Percentiles rank a stretch among this genome's conserved stretches.
phyloP scores from a whole-genome alignment of 23 red algal species.

The Gracilaria gracilis region DNA sequence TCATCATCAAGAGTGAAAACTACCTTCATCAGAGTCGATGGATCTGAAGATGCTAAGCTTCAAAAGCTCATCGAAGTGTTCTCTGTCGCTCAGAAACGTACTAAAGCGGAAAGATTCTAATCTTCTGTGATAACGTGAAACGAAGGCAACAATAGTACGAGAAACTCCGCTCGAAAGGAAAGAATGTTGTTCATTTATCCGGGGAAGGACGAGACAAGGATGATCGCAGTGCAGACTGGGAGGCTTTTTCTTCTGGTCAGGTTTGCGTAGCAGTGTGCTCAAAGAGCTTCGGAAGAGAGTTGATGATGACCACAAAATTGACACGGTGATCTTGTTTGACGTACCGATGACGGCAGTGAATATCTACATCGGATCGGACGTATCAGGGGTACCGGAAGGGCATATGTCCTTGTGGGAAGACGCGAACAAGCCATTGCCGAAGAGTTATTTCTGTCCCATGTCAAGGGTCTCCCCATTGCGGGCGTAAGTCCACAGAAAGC shows the following conservation, averaged over 20 bases:
- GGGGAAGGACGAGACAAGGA: not conserved
- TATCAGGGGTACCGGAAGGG: conserved; percentile 58
- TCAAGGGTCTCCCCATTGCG: conserved; percentile 39
- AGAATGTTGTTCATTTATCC: conserved; percentile 18
- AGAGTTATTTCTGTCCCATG: conserved; percentile 63
- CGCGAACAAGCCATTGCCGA: conserved; percentile 49
- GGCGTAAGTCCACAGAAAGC: conserved; percentile 34
- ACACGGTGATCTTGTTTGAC: conserved; percentile 65
- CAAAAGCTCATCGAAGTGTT: conserved; percentile 38
- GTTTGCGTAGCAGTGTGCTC: conserved; percentile 70
- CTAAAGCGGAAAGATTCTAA: conserved; percentile 30
- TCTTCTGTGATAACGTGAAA: conserved; percentile 76
- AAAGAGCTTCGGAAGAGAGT: conserved; percentile 49
- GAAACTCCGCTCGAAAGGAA: not conserved
- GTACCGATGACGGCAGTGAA: conserved; percentile 70
- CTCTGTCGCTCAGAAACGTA: not conserved
- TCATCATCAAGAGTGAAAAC: conserved; percentile 14
- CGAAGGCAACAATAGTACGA: conserved; percentile 24
- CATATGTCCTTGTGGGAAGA: conserved; percentile 38
- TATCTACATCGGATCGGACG: conserved; percentile 86
- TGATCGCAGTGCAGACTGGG: conserved; percentile 37
- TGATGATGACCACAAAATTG: conserved; percentile 61
- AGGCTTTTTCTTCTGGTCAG: conserved; percentile 41
- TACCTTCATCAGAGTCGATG: conserved; percentile 58
- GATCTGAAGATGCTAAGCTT: conserved; percentile 50